Conservation (phyloP, 2,329 filamentous ascomycete genomes). For the Colletotrichum tropicale region DNA sequence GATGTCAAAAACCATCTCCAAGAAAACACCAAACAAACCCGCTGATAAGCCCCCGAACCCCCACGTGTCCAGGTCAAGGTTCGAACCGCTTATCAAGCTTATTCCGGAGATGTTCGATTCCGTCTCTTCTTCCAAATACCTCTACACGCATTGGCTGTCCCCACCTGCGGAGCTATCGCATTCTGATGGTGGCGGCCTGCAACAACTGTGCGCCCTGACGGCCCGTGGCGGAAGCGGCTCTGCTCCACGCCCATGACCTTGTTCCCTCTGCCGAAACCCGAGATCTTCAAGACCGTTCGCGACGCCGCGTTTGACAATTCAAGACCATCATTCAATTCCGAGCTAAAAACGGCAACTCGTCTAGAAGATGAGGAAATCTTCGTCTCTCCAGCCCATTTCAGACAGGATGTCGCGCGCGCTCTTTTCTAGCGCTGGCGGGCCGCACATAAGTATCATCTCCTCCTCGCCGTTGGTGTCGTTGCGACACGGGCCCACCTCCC, state of each 20-base stretch:
- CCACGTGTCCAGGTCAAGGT: background rate
- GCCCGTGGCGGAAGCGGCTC: constrained; percentile 3
- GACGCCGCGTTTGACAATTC: background rate
- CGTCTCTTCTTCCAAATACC: background rate
- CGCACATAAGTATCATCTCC: constrained; percentile 78
- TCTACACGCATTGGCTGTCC: background rate
- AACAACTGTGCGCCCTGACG: background rate
- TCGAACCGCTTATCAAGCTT: background rate
- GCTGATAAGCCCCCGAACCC: background rate
- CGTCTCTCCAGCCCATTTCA: constrained; percentile 72
- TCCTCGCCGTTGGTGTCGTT: constrained; percentile 44
- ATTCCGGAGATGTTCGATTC: constrained; percentile 10
- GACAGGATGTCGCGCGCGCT: constrained; percentile 57
- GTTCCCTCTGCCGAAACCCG: constrained; percentile 1
- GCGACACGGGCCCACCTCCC: constrained; percentile 54
- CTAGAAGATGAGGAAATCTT: constrained; percentile 79
- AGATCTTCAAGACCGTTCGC: background rate
- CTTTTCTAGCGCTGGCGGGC: constrained; percentile 77
- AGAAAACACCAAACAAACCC: background rate
- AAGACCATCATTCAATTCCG: background rate
- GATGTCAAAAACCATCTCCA: background rate
- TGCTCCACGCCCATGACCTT: background rate
- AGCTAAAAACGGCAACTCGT: background rate
- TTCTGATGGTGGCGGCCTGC: background rate
- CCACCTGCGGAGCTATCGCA: background rate